phyloP scores from a whole-genome alignment of 805 yeast genomes.

The Babjeviella inositovora region DNA sequence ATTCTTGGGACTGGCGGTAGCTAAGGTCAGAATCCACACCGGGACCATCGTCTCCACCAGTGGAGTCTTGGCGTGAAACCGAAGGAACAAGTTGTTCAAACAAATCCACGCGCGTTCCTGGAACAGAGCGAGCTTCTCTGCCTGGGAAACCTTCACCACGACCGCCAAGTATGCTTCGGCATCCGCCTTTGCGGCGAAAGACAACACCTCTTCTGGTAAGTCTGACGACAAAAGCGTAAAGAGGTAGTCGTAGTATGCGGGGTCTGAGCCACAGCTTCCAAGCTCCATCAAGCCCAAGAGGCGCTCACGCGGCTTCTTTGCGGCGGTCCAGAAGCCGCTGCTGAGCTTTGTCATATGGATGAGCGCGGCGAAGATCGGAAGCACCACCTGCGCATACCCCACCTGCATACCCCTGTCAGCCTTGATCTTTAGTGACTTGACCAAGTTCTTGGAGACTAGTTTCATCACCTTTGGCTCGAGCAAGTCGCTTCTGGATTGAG shows the following conservation, averaged over 20 bases:
- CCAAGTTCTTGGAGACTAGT: conserved; percentile 21
- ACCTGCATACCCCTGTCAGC: conserved; percentile 17
- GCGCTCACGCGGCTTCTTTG: conserved; percentile 24
- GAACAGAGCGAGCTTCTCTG: conserved; percentile 8
- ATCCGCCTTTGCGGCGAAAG: conserved; percentile 1
- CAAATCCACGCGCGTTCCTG: conserved; percentile 10
- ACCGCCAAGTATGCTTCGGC: conserved; percentile 4
- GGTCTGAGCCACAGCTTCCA: conserved; percentile 38
- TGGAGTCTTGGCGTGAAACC: neutral
- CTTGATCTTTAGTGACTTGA: conserved; percentile 23
- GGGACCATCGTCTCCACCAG: neutral
- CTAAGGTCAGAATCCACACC: too few relatives aligned
- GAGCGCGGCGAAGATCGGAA: conserved; percentile 32
- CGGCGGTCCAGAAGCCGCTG: conserved; percentile 11
- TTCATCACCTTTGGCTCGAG: conserved; percentile 15
- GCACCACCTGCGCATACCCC: conserved; percentile 24
- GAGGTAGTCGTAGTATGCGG: conserved; percentile 24
- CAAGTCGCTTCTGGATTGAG: neutral
- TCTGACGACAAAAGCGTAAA: conserved; percentile 5
- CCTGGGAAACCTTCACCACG: conserved; percentile 6
- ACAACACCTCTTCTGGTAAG: conserved; percentile 2
- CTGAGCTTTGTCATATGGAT: conserved; percentile 24
- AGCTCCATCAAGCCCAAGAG: conserved; percentile 27
- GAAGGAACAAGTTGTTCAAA: conserved; percentile 6
- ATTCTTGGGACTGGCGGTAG: too few relatives aligned